phyloP scores from a whole-genome alignment of 352 stramenopile genomes.

The Peronospora farinosa region DNA sequence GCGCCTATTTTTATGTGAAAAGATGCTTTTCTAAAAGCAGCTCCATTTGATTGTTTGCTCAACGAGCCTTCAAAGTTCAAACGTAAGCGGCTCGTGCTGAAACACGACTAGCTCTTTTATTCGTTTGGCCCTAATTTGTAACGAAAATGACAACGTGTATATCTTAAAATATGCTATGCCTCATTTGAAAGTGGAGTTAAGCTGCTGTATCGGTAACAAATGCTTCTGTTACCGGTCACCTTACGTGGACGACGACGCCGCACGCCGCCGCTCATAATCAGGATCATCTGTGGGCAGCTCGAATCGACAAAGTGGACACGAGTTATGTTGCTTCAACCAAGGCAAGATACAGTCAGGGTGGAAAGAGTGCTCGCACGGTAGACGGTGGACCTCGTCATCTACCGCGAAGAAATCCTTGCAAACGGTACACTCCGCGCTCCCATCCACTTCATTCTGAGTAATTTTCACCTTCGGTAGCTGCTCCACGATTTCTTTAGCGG shows the following conservation, averaged over 20 bases:
- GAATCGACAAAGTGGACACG: slow-evolving; percentile 78
- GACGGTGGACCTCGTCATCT: slow-evolving; percentile 60
- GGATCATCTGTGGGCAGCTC: slow-evolving; percentile 79
- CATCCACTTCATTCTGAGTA: slow-evolving; percentile 63
- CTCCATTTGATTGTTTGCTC: neutral
- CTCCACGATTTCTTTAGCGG: slow-evolving; percentile 69
- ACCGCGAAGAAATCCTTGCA: slow-evolving; percentile 85
- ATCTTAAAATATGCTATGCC: slow-evolving; percentile 19
- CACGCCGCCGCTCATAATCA: slow-evolving; percentile 67
- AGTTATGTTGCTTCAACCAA: slow-evolving; percentile 87
- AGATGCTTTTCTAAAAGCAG: neutral
- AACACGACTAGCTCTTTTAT: neutral
- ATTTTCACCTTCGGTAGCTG: slow-evolving; percentile 71
- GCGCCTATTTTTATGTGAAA: too few relatives aligned
- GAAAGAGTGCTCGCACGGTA: slow-evolving; percentile 75
- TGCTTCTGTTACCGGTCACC: slow-evolving; percentile 2
- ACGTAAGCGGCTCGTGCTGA: too few relatives aligned
- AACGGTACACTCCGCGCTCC: slow-evolving; percentile 72
- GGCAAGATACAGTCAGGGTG: slow-evolving; percentile 83
- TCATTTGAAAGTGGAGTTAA: slow-evolving; percentile 7
- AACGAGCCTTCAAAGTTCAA: too few relatives aligned
- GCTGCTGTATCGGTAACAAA: neutral
- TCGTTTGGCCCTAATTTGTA: slow-evolving; percentile 15
- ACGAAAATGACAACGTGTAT: slow-evolving; percentile 21
- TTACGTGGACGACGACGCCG: slow-evolving; percentile 22